Evolutionary conservation across 805 yeast species (phyloP).

Genomic region (Nakazawaea holstii): DNA sequence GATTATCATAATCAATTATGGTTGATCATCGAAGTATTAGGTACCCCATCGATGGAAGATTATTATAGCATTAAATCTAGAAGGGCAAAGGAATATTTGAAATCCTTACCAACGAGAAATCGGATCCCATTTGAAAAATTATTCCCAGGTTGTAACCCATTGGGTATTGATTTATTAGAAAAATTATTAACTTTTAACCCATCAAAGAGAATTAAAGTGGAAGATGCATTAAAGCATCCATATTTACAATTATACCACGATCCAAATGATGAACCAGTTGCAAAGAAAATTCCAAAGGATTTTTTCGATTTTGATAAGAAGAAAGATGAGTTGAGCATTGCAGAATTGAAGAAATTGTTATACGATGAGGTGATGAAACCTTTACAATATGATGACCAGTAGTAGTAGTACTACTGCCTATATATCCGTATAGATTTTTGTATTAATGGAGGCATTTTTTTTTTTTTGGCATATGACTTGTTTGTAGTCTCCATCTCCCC

Average conservation of each 20-base stretch:
- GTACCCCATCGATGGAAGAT: slow-evolving; percentile 83
- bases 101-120: slow-evolving; percentile 67
- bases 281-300: slow-evolving; percentile 76
- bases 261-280: slow-evolving; percentile 87
- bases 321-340: slow-evolving; percentile 72
- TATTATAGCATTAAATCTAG: slow-evolving; percentile 68
- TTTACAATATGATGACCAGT: slow-evolving; percentile 14
- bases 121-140: slow-evolving; percentile 49
- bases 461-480: too few species aligned
- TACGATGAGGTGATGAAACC: slow-evolving; percentile 76
- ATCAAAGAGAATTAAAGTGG: slow-evolving; percentile 72
- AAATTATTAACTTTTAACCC: slow-evolving; percentile 83
- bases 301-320: slow-evolving; percentile 85
- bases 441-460: too few species aligned
- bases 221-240: slow-evolving; percentile 80
- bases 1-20: slow-evolving; percentile 90
- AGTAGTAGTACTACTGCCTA: neutral
- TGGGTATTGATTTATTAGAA: slow-evolving; percentile 62
- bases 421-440: too few species aligned
- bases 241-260: slow-evolving; percentile 87
- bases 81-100: slow-evolving; percentile 85
- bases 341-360: slow-evolving; percentile 72
- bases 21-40: slow-evolving; percentile 77
- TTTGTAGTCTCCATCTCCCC: too few species aligned
- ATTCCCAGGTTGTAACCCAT: slow-evolving; percentile 53